phyloP scores from a whole-genome alignment of 1,139 yeast genomes.

The Pneumocystis carinii region DNA sequence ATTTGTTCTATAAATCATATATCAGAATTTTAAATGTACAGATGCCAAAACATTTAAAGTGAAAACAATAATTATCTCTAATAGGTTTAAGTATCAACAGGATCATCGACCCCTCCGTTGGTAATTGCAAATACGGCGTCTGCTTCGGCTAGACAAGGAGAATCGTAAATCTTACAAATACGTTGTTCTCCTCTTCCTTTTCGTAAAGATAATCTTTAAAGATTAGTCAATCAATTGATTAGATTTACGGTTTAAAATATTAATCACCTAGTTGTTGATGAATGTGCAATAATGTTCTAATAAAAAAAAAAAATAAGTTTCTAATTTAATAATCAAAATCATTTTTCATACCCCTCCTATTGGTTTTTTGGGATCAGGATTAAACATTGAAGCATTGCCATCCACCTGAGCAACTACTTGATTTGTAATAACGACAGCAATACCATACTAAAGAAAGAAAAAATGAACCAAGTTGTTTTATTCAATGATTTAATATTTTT shows the following conservation, averaged over 20 bases:
- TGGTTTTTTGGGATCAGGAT: slow-evolving; percentile 97
- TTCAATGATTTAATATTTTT: neutral
- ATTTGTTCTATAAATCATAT: neutral
- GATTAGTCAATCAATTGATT: neutral
- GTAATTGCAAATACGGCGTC: slow-evolving; percentile 92
- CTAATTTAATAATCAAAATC: neutral
- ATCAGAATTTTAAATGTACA: neutral
- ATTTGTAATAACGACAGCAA: slow-evolving; percentile 94
- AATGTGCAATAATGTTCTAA: slow-evolving; percentile 78
- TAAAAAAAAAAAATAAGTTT: slow-evolving; percentile 1
- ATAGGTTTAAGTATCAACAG: slow-evolving; percentile 22
- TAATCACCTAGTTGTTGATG: slow-evolving; percentile 53
- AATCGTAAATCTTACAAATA: slow-evolving; percentile 84
- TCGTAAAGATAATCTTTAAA: slow-evolving; percentile 53
- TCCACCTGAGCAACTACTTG: slow-evolving; percentile 98
- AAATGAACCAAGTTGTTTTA: neutral
- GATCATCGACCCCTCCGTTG: slow-evolving; percentile 95
- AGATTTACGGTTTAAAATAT: neutral
- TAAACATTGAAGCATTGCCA: slow-evolving; percentile 67
- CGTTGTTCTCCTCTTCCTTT: slow-evolving; percentile 89
- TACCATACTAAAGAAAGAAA: slow-evolving; percentile 43
- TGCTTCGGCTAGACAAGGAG: slow-evolving; percentile 90
- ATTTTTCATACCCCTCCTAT: slow-evolving; percentile 53
- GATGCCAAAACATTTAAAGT: neutral
- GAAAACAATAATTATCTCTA: neutral